Conservation (phyloP, 1,284 basidiomycete species). For the Trichosporon asahii region DNA sequence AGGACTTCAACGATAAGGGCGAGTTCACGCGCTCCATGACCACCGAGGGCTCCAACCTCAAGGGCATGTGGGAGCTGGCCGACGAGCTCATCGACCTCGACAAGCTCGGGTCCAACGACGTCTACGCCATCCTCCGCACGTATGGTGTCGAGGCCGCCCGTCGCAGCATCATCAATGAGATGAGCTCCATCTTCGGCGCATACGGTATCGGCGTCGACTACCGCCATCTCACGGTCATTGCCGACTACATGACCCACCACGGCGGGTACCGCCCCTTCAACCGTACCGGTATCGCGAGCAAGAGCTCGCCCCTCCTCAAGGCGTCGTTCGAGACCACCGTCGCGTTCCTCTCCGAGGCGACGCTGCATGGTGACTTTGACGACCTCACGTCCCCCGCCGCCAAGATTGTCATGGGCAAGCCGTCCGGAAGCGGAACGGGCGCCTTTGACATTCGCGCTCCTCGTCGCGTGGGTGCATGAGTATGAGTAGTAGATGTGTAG, state of each 20-base stretch:
- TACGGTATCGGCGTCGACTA: constrained; percentile 96
- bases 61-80: constrained; percentile 84
- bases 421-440: constrained; percentile 79
- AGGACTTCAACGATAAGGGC: constrained; percentile 52
- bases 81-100: constrained; percentile 76
- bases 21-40: constrained; percentile 51
- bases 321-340: constrained; percentile 97
- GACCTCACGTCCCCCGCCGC: constrained; percentile 76
- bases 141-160: constrained; percentile 99
- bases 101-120: constrained; percentile 89
- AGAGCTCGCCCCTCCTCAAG: constrained; percentile 89
- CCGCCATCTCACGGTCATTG: constrained; percentile 93
- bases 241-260: constrained; percentile 99
- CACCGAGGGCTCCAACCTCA: constrained; percentile 81
- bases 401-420: constrained; percentile 85
- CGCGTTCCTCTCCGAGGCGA: constrained; percentile 91
- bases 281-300: constrained; percentile 85
- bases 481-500: not conserved
- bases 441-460: constrained; percentile 65
- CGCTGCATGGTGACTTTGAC: constrained; percentile 91
- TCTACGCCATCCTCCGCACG: constrained; percentile 83
- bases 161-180: constrained; percentile 78
- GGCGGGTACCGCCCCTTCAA: constrained; percentile 98
- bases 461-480: not conserved
- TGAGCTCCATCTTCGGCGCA: constrained; percentile 88